Evolutionary conservation across 2,329 filamentous ascomycete genomes (phyloP).

Genomic region (Hypoxylon sp.): DNA sequence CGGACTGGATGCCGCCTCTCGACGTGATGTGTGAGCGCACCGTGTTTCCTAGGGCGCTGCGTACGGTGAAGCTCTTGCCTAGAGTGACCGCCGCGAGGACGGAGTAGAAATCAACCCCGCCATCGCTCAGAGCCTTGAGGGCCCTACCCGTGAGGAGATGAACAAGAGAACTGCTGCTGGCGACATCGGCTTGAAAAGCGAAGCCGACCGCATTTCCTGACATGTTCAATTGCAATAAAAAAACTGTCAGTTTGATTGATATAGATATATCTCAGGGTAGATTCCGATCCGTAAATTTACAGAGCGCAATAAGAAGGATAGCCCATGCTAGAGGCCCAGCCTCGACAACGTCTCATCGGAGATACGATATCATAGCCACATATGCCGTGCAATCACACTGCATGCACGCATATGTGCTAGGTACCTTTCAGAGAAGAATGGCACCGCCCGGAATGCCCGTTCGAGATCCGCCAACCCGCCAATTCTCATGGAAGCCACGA

Average conservation of each 20-base stretch:
- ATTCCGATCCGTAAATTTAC: not conserved
- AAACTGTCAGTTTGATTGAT: not conserved
- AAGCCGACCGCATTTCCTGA: conserved; percentile 3
- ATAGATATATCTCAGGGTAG: not conserved
- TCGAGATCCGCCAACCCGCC: too few relatives aligned
- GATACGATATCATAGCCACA: too few relatives aligned
- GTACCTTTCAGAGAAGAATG: too few relatives aligned
- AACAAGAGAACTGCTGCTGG: not conserved
- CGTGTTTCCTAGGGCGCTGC: not conserved
- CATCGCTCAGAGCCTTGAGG: conserved; percentile 5
- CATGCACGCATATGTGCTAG: too few relatives aligned
- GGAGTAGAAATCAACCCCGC: conserved; percentile 11
- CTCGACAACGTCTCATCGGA: not conserved
- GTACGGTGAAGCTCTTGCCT: not conserved
- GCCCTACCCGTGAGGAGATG: not conserved
- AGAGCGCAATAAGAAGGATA: not conserved
- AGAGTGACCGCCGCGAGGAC: not conserved
- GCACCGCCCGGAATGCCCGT: too few relatives aligned
- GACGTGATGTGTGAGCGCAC: conserved; percentile 20
- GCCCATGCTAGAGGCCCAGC: not conserved
- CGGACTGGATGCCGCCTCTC: conserved; percentile 7
- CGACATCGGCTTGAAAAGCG: conserved; percentile 7
- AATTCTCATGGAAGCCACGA: too few relatives aligned
- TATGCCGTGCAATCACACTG: too few relatives aligned
- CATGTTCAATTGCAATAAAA: not conserved